phyloP scores from a whole-genome alignment of 2,329 filamentous ascomycete species.

The Thermomyces lanuginosus region DNA sequence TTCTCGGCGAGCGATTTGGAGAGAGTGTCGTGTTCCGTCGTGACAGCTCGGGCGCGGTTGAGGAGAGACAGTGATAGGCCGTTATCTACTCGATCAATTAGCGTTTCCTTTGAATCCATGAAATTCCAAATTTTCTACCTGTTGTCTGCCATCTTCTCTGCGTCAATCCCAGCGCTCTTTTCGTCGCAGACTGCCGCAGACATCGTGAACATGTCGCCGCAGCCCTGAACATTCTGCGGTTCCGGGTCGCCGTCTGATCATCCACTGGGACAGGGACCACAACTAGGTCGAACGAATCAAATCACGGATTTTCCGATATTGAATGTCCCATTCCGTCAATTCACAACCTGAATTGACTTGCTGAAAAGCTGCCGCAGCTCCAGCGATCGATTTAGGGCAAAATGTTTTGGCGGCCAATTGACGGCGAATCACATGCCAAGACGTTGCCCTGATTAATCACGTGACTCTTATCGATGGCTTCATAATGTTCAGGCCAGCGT shows the following conservation, averaged over 20 bases:
- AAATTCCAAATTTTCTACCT: slow-evolving; percentile 11
- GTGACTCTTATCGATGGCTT: too few species aligned
- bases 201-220: slow-evolving; percentile 34
- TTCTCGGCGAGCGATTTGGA: slow-evolving; percentile 35
- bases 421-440: too few species aligned
- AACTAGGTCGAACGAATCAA: not conserved
- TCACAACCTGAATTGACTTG: too few species aligned
- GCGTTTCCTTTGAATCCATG: slow-evolving; percentile 13
- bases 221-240: slow-evolving; percentile 9
- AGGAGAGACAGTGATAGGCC: slow-evolving; percentile 40
- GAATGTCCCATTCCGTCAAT: too few species aligned
- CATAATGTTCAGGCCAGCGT: too few species aligned
- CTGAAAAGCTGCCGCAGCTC: too few species aligned
- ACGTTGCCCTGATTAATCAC: too few species aligned
- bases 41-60: slow-evolving; percentile 37
- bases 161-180: slow-evolving; percentile 10
- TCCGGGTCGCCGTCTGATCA: not conserved
- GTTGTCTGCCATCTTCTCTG: slow-evolving; percentile 15
- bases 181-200: slow-evolving; percentile 23
- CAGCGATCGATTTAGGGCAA: too few species aligned
- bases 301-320: too few species aligned
- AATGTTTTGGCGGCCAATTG: too few species aligned
- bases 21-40: slow-evolving; percentile 39
- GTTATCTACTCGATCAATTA: slow-evolving; percentile 10
- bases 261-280: too few species aligned